These are phyloP conservation scores for Collybiopsis confluens DNA, from an alignment of 768 basidiomycete genomes.

Conservation along the genomic window DNA sequence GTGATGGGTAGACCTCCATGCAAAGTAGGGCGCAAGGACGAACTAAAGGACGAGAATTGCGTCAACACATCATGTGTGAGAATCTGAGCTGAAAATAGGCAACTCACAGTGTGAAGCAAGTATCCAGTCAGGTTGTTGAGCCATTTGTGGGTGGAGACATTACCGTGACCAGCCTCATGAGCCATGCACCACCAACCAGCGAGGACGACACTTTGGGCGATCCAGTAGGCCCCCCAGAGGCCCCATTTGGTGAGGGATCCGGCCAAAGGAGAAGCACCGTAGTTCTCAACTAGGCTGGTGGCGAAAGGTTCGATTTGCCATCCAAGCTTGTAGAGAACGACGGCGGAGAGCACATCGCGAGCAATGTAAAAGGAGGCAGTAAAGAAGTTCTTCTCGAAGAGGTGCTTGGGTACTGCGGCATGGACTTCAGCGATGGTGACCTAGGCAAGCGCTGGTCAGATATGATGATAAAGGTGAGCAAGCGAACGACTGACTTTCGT, in stretches of 20 bases:
- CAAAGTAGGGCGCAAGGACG: constrained; percentile 58
- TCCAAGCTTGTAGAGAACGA: constrained; percentile 42
- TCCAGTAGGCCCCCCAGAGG: constrained; percentile 50
- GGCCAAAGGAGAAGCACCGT: constrained; percentile 19
- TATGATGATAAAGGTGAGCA: not conserved
- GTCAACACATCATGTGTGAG: not conserved
- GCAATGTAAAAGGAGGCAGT: constrained; percentile 42
- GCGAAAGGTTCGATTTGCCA: constrained; percentile 43
- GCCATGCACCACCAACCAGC: constrained; percentile 63
- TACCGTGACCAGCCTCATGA: constrained; percentile 60
- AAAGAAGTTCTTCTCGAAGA: constrained; percentile 46
- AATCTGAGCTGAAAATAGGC: not conserved
- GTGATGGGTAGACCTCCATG: constrained; percentile 45
- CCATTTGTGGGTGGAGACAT: constrained; percentile 38
- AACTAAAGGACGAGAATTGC: constrained; percentile 27
- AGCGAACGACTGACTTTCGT: constrained; percentile 23
- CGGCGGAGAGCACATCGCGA: constrained; percentile 44
- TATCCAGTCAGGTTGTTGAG: constrained; percentile 51
- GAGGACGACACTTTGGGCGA: constrained; percentile 55
- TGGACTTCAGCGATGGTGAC: constrained; percentile 46
- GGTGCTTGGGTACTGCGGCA: constrained; percentile 46
- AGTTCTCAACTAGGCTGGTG: constrained; percentile 20
- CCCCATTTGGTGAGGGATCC: constrained; percentile 31
- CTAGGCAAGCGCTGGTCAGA: constrained; percentile 18
- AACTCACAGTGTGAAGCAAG: constrained; percentile 39